Evolutionary conservation across 2,329 filamentous ascomycete genomes (phyloP).

Genomic region (Penicillium hesseltinei): DNA sequence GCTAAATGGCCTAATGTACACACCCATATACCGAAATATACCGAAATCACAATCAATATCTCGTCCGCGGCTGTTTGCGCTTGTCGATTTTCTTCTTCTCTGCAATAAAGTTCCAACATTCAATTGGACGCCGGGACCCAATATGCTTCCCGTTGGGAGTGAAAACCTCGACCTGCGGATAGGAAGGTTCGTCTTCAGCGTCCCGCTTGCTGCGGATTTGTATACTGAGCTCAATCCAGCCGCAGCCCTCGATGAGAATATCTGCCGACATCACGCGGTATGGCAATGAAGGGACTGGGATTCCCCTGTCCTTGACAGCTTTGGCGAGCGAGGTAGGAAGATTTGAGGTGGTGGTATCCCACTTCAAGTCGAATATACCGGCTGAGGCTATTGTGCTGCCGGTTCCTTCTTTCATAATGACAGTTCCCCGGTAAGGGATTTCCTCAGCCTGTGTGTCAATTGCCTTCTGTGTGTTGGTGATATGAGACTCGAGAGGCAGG

Average conservation of each 20-base stretch:
- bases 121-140: slow-evolving; percentile 41
- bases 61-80: slow-evolving; percentile 25
- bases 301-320: slow-evolving; percentile 63
- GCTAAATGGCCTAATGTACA: slow-evolving; percentile 22
- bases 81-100: slow-evolving; percentile 33
- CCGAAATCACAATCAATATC: slow-evolving; percentile 5
- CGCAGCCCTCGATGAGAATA: slow-evolving; percentile 85
- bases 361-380: slow-evolving; percentile 69
- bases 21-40: background rate
- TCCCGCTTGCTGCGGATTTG: slow-evolving; percentile 66
- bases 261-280: slow-evolving; percentile 80
- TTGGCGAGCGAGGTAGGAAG: slow-evolving; percentile 70
- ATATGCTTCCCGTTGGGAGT: slow-evolving; percentile 81
- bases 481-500: slow-evolving; percentile 71
- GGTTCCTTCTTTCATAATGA: slow-evolving; percentile 60
- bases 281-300: slow-evolving; percentile 54
- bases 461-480: slow-evolving; percentile 79
- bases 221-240: slow-evolving; percentile 85
- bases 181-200: slow-evolving; percentile 43
- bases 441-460: slow-evolving; percentile 66
- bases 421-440: slow-evolving; percentile 59
- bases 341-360: slow-evolving; percentile 79
- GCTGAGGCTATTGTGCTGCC: slow-evolving; percentile 64
- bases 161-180: slow-evolving; percentile 72
- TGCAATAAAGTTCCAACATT: slow-evolving; percentile 35